Evolutionary conservation across 2,329 filamentous ascomycete species (phyloP).

Genomic region (Aureobasidium pullulans): DNA sequence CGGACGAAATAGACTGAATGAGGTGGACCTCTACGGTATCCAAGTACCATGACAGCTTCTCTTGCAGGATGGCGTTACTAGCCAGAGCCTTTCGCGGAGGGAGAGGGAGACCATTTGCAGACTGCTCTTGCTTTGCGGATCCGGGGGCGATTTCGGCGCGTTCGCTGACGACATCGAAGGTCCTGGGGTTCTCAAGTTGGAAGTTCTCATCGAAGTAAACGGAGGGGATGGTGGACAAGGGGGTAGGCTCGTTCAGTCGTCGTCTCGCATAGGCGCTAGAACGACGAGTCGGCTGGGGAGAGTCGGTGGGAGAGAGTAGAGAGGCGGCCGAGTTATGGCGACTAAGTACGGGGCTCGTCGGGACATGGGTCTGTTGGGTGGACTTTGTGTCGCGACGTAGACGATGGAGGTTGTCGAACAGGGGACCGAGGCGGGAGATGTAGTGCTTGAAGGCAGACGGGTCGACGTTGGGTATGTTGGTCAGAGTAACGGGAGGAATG

Average conservation of each 20-base stretch:
- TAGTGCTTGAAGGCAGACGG: constrained; percentile 75
- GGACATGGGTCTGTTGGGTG: constrained; percentile 26
- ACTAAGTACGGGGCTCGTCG: constrained; percentile 20
- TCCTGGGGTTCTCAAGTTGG: constrained; percentile 89
- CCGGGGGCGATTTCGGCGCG: constrained; percentile 85
- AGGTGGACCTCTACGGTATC: constrained; percentile 97
- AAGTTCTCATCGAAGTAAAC: constrained; percentile 97
- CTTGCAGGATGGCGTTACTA: constrained; percentile 93
- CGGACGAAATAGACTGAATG: constrained; percentile 91
- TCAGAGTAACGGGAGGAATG: constrained; percentile 86
- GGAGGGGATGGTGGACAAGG: constrained; percentile 80
- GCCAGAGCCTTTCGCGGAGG: constrained; percentile 72
- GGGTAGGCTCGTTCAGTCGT: constrained; percentile 65
- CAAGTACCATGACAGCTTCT: constrained; percentile 99
- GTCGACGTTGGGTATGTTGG: constrained; percentile 79
- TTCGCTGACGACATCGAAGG: constrained; percentile 94
- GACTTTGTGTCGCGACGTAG: constrained; percentile 67
- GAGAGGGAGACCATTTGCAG: constrained; percentile 47
- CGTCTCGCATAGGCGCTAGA: constrained; percentile 48
- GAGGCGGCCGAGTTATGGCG: constrained; percentile 34
- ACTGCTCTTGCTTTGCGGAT: constrained; percentile 42
- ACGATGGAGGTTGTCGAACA: constrained; percentile 84
- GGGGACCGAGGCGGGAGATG: constrained; percentile 70
- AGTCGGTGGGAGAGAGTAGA: constrained; percentile 38
- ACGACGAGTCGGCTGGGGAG: constrained; percentile 43